Conservation (phyloP, 2,329 filamentous ascomycete species). For the Leptographium lundbergii region DNA sequence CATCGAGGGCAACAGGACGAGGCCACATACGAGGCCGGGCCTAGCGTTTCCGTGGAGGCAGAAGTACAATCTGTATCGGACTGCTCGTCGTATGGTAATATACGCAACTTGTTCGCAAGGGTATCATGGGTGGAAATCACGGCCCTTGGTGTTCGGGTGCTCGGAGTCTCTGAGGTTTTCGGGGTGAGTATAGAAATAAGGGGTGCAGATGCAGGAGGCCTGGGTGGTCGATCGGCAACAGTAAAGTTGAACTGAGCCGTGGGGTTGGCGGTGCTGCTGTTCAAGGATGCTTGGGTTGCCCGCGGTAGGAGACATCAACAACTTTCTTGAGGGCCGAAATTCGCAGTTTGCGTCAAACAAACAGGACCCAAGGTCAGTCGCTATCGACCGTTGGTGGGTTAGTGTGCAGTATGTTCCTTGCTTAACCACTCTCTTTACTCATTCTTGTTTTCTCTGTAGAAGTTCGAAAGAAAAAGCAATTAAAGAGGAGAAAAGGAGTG, state of each 20-base stretch:
- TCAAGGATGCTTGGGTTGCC: not conserved
- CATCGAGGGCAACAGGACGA: constrained; percentile 10
- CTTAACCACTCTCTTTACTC: not conserved
- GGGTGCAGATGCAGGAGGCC: not conserved
- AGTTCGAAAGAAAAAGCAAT: not conserved
- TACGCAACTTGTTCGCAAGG: not conserved
- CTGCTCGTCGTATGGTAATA: not conserved
- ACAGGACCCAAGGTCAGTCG: not conserved
- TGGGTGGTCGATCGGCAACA: not conserved
- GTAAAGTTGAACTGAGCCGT: not conserved
- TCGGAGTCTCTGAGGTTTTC: not conserved
- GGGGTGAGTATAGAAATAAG: not conserved
- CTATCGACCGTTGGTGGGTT: not conserved
- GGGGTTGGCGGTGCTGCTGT: not conserved
- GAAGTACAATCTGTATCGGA: not conserved
- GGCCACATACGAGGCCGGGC: constrained; percentile 9
- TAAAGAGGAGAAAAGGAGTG: not conserved
- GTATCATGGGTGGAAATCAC: not conserved
- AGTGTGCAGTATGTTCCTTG: not conserved
- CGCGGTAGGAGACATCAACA: not conserved
- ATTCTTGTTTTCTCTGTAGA: not conserved
- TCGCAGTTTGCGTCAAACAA: not conserved
- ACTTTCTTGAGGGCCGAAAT: not conserved
- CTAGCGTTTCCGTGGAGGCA: constrained; percentile 7
- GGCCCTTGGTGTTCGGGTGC: not conserved